Conservation (phyloP, 1,284 basidiomycete genomes). For the Trichosporon asahii region DNA sequence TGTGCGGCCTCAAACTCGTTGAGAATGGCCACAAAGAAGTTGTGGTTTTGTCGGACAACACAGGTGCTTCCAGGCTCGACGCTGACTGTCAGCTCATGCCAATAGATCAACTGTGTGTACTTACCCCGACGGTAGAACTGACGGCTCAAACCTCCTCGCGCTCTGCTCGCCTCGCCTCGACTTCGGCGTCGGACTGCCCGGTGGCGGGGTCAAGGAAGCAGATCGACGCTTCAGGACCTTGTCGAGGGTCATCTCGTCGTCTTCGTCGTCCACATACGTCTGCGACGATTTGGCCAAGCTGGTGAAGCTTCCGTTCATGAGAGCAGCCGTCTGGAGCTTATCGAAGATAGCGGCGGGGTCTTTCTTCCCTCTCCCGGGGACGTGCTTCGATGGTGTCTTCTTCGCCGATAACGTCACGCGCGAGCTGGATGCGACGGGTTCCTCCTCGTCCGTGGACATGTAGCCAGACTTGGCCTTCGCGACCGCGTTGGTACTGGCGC, state of each 20-base stretch:
- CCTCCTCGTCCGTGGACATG: background rate
- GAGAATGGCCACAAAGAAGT: constrained; percentile 16
- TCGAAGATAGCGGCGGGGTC: background rate
- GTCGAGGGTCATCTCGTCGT: background rate
- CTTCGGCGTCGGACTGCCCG: background rate
- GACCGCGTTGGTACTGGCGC: background rate
- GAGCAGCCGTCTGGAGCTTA: background rate
- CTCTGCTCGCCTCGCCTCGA: background rate
- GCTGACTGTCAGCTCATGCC: background rate
- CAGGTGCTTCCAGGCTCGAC: constrained; percentile 10
- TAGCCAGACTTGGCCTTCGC: background rate
- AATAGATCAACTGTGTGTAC: background rate
- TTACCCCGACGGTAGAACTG: background rate
- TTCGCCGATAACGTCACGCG: background rate
- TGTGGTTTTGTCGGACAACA: background rate
- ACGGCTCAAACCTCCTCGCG: background rate
- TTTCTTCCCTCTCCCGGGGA: background rate
- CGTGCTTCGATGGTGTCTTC: background rate
- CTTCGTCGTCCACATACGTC: background rate
- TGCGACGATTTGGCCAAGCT: background rate
- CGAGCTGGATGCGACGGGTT: background rate
- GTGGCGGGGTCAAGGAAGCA: background rate
- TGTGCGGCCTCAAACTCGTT: constrained; percentile 22
- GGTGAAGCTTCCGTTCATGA: background rate
- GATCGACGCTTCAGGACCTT: background rate